Evolutionary conservation across 2,329 filamentous ascomycete species (phyloP), one percentile per base, ranked within the genome.

Genomic region (Diaporthe helianthi): DNA sequence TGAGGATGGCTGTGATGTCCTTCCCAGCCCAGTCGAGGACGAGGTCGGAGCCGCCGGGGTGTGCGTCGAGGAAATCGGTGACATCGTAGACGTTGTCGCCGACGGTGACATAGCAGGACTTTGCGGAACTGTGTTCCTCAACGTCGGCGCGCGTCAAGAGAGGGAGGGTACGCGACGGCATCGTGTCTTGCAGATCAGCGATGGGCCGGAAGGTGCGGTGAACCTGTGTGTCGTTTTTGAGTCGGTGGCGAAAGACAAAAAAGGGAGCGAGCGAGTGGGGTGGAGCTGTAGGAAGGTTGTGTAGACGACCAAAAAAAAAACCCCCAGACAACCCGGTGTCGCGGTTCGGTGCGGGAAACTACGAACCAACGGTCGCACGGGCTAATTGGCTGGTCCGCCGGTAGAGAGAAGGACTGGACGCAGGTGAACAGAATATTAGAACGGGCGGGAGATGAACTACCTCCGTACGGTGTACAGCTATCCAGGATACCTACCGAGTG

Each of bases 61-160:
- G 96, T 74, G 94, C 90, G 65, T 94, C 89, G 71, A 98, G 81
- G 77, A 99, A 99, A 68, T 93, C 89, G 70, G 96, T 98, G 73
- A 99, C 87, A 84, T 99, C 95, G 86, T 94, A 99, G 75, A 99
- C 95, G 75, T 95, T 97, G 69, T 87, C 87, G 72, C 93, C 94
- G 67, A 98, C 85, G 3, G 93, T 96, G 75, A 99, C 94, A 84
- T 94, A 99, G 84, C 95, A 98, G 60, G 93, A 97, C 77, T 93
- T 88, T 61, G 84, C 83, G 55, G 88, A 90, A 79, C 92, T 95
- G 81, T 97, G 94, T 74, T 89, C 84, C 79, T 91, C 89, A 77
- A 99, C 90, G 79, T 99, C 93, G 74, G 91, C 88, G 74, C 86
- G 86, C 61, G 93, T 91, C 77, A 98, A 91, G 33, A 91, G 95